Evolutionary conservation across 768 basidiomycete species (phyloP), one percentile per base, ranked within the genome.

Genomic region (Termitomyces sp.): DNA sequence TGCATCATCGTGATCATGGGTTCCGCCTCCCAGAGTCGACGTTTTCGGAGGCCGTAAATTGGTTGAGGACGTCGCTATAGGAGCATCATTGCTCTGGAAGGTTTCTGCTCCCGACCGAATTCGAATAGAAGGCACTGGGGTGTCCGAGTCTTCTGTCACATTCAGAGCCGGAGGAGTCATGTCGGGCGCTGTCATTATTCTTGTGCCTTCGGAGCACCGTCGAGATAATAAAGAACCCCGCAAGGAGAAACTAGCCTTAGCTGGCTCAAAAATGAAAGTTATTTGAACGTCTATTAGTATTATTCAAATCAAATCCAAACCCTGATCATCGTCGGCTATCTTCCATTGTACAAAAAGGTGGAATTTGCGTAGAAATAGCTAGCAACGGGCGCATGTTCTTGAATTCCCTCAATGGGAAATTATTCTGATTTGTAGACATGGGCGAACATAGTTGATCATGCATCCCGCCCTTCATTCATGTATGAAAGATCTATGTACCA

Each of bases 1-100:
- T 57, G 80, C 70, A 60, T 79, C 80, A 52, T 78, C 74, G 44
- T 64, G 70, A 50, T 77, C 74, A 40, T 69, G 67, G 27, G 51
- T 63, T 32, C 60, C n/a, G n/a, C n/a, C 56, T 60, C 49, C 74
- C 69, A 35, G 41, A 52, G 45, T 22, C 7, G 55, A 43, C 20
- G 48, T 36, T 50, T 55, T 59, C 23, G 44, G 57, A 41, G 56
- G 52, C 31, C 42, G 57, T 44, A 48, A 20, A 48, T 53, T 56
- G 55, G 38, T 50, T 11, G 52, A 35, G 11, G 41, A 32, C 4
- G 25, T 46, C 9, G 33, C n/a, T 22, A 31, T 43, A n/a, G 45
- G 5, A 20, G 35, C 38, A 5, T 54, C 43, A 16, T 29, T 20
- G 7, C 29, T 29, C 18, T 40, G 32, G 41, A 35, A 18, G 29